Percentiles rank a stretch among this genome's conserved stretches.
Conservation (phyloP, 495 filamentous ascomycete genomes). For the Talaromyces liani region DNA sequence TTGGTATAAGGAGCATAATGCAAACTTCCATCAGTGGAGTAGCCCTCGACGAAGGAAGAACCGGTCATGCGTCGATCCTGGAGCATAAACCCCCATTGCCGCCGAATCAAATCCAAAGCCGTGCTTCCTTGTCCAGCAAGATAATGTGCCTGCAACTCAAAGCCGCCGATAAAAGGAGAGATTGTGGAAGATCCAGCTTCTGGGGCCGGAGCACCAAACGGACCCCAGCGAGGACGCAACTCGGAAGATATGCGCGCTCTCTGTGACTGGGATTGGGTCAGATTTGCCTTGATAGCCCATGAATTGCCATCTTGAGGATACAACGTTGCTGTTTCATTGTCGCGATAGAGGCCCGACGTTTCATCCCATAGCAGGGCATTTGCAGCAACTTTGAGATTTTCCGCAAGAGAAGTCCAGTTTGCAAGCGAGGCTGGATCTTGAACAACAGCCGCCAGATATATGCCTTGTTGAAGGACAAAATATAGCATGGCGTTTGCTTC, state of each 20-base stretch:
- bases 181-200: slow-evolving; percentile 45
- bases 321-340: slow-evolving; percentile 30
- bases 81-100: slow-evolving; percentile 53
- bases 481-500: slow-evolving; percentile 33
- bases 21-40: slow-evolving; percentile 42
- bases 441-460: slow-evolving; percentile 17
- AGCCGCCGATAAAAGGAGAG: slow-evolving; percentile 49
- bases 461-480: slow-evolving; percentile 23
- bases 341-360: slow-evolving; percentile 18
- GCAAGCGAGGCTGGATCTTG: slow-evolving; percentile 13
- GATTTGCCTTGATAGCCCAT: slow-evolving; percentile 33
- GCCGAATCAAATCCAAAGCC: slow-evolving; percentile 44
- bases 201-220: slow-evolving; percentile 46
- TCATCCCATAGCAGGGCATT: slow-evolving; percentile 25
- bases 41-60: slow-evolving; percentile 52
- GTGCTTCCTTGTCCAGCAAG: slow-evolving; percentile 29
- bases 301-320: slow-evolving; percentile 43
- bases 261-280: slow-evolving; percentile 3
- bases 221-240: slow-evolving; percentile 42
- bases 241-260: slow-evolving; percentile 27
- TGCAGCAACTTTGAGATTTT: slow-evolving; percentile 19
- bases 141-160: slow-evolving; percentile 50
- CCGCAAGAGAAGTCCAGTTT: slow-evolving; percentile 16
- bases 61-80: slow-evolving; percentile 52
- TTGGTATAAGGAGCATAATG: slow-evolving; percentile 50